phyloP scores from a whole-genome alignment of 2,329 filamentous ascomycete genomes.

The Teratosphaeriaceae sp. region DNA sequence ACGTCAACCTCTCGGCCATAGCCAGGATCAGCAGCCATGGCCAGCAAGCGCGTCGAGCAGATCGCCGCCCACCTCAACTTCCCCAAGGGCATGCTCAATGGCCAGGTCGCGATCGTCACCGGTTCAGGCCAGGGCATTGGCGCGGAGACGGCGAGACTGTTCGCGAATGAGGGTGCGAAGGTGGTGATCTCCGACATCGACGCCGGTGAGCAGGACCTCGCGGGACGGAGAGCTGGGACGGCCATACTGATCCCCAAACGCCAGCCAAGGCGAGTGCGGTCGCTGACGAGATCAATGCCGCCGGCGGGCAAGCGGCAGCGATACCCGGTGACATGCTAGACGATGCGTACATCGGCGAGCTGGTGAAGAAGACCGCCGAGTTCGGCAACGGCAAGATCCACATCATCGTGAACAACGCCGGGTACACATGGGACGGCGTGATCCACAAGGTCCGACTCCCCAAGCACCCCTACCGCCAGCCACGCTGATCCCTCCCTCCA shows the following conservation, averaged over 20 bases:
- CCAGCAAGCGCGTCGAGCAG: conserved; percentile 49
- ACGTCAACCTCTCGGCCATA: not conserved
- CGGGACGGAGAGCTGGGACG: too few species aligned
- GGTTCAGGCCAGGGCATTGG: conserved; percentile 83
- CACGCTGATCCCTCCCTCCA: conserved; percentile 26
- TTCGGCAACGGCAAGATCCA: conserved; percentile 86
- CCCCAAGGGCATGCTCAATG: conserved; percentile 69
- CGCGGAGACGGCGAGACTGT: conserved; percentile 72
- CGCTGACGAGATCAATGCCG: conserved; percentile 61
- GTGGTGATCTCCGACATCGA: conserved; percentile 83
- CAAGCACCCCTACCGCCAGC: not conserved
- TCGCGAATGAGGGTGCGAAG: conserved; percentile 78
- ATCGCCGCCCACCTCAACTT: conserved; percentile 75
- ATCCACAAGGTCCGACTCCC: conserved; percentile 61
- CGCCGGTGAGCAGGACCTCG: conserved; percentile 48
- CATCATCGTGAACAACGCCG: conserved; percentile 86
- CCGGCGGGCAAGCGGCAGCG: conserved; percentile 61
- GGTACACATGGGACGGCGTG: conserved; percentile 88
- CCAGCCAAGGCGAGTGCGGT: conserved; percentile 62
- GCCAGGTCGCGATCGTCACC: conserved; percentile 82
- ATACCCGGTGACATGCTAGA: conserved; percentile 73
- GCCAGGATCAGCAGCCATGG: conserved; percentile 14
- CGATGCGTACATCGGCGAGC: conserved; percentile 59
- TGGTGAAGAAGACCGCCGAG: conserved; percentile 69
- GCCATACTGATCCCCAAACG: not conserved